These are phyloP conservation scores for Lactarius sanguifluus DNA, from an alignment of 768 basidiomycete genomes.

Conservation along the genomic window DNA sequence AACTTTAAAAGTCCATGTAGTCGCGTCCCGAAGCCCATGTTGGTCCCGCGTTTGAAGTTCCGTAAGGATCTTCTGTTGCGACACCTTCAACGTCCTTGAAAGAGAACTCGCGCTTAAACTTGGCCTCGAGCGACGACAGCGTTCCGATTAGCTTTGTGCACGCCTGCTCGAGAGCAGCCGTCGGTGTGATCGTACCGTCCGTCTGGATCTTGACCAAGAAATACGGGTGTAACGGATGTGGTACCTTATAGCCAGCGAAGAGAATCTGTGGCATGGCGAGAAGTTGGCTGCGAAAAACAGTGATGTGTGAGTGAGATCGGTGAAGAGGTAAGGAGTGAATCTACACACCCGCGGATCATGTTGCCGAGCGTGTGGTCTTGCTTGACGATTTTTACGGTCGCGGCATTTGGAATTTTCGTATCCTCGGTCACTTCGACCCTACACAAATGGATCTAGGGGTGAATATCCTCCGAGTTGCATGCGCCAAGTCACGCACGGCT, in stretches of 20 bases:
- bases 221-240: conserved; percentile 92
- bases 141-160: conserved; percentile 72
- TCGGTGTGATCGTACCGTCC: conserved; percentile 81
- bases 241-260: conserved; percentile 98
- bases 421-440: conserved; percentile 93
- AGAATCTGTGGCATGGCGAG: conserved; percentile 83
- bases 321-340: conserved; percentile 18
- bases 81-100: conserved; percentile 66
- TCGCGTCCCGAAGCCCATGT: conserved; percentile 31
- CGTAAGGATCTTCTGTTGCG: conserved; percentile 36
- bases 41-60: conserved; percentile 28
- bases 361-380: conserved; percentile 97
- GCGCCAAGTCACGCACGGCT: conserved; percentile 62
- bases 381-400: conserved; percentile 90
- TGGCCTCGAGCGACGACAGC: conserved; percentile 62
- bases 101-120: conserved; percentile 81
- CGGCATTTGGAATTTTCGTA: conserved; percentile 96
- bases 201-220: conserved; percentile 97
- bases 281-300: conserved; percentile 64
- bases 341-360: conserved; percentile 90
- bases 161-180: conserved; percentile 79
- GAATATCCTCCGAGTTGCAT: conserved; percentile 15
- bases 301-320: background rate
- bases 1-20: conserved; percentile 33
- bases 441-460: conserved; percentile 23